Conservation (phyloP, 805 yeast species). For the Hanseniaspora mollemarum region DNA sequence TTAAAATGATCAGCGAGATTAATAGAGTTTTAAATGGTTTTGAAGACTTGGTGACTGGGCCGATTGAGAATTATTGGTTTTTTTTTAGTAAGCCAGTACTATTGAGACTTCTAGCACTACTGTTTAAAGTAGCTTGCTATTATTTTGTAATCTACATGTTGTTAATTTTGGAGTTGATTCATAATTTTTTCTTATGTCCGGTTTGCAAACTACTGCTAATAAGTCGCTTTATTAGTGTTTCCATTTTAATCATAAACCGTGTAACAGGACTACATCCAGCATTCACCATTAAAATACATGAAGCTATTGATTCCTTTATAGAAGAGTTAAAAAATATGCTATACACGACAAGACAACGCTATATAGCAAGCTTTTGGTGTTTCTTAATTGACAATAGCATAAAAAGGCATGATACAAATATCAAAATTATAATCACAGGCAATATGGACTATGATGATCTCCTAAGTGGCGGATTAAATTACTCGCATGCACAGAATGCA, state of each 20-base stretch:
- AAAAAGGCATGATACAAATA: not conserved
- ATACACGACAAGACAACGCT: too few species aligned
- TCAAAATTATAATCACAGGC: constrained; percentile 2
- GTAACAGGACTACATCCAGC: not conserved
- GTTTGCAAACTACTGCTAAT: too few species aligned
- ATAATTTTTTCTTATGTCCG: too few species aligned
- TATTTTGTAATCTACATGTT: not conserved
- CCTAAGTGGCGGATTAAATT: too few species aligned
- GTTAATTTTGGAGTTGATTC: not conserved
- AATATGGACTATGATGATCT: too few species aligned
- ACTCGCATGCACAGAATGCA: not conserved
- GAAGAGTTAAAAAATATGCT: too few species aligned
- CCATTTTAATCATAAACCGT: too few species aligned
- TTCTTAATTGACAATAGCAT: constrained; percentile 1
- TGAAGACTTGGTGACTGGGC: not conserved
- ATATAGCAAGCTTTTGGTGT: not conserved
- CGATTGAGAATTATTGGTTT: not conserved
- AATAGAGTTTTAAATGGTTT: not conserved
- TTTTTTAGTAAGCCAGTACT: not conserved
- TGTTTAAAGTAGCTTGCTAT: not conserved
- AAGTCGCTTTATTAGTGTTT: too few species aligned
- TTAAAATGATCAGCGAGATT: not conserved
- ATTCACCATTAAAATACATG: not conserved
- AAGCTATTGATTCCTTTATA: too few species aligned
- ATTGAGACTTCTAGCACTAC: not conserved